phyloP scores from a whole-genome alignment of 176 grass and related monocot genomes.

The sorghum (Sorghum bicolor) region Sorghum_bicolor_NCBIv3 NC_012872.2:10976501-10977000 shows the following conservation, averaged over 20 bases:
- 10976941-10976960: slow-evolving; percentile 11
- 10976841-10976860: neutral
- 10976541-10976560: neutral
- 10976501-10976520: neutral
- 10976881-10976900: neutral
- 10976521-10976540: neutral
- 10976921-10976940: neutral
- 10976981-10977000: neutral
- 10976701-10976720: slow-evolving; percentile 44
- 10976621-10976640: neutral
- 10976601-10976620: neutral
- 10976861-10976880: neutral
- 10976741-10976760: slow-evolving; percentile 54
- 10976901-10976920: neutral
- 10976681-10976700: slow-evolving; percentile 1
- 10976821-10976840: neutral
- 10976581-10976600: neutral
- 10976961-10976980: neutral
- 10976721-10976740: slow-evolving; percentile 79
- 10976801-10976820: slow-evolving; percentile 15
- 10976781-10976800: slow-evolving; percentile 20
- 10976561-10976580: neutral
- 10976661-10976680: neutral
- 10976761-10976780: slow-evolving; percentile 74
- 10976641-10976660: neutral